phyloP scores from a whole-genome alignment of 2,329 filamentous ascomycete genomes.

The Penicillium brasilianum region DNA sequence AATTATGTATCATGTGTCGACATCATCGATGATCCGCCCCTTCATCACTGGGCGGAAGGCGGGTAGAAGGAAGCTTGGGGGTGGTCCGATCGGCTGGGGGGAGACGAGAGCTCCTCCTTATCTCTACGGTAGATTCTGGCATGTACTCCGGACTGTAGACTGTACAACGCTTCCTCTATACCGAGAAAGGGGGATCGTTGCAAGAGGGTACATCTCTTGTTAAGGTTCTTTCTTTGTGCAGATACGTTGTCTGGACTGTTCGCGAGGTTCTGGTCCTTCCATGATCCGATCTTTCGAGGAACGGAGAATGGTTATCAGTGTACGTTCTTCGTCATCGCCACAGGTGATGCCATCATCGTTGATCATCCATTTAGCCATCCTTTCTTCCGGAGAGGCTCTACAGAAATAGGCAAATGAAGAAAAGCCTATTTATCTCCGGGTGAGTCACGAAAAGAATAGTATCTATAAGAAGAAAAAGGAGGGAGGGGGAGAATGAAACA shows the following conservation, averaged over 20 bases:
- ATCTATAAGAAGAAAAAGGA: background rate
- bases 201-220: too few species aligned
- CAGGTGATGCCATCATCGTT: slow-evolving; percentile 23
- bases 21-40: slow-evolving; percentile 34
- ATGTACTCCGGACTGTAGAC: background rate
- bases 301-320: background rate
- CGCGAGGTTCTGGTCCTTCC: background rate
- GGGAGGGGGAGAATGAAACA: background rate
- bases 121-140: background rate
- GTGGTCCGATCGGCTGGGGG: slow-evolving; percentile 10
- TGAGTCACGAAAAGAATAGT: background rate
- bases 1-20: slow-evolving; percentile 28
- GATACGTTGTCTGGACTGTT: background rate
- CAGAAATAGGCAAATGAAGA: slow-evolving; percentile 1
- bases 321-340: slow-evolving; percentile 14
- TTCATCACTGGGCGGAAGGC: slow-evolving; percentile 21
- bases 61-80: slow-evolving; percentile 13
- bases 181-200: background rate
- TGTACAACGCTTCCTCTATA: background rate
- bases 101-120: background rate
- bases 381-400: background rate
- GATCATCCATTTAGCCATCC: slow-evolving; percentile 14
- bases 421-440: background rate
- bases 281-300: background rate
- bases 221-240: background rate